These are phyloP conservation scores for Candida chauliodis DNA, from an alignment of 805 yeast genomes.

Conservation along the genomic window DNA sequence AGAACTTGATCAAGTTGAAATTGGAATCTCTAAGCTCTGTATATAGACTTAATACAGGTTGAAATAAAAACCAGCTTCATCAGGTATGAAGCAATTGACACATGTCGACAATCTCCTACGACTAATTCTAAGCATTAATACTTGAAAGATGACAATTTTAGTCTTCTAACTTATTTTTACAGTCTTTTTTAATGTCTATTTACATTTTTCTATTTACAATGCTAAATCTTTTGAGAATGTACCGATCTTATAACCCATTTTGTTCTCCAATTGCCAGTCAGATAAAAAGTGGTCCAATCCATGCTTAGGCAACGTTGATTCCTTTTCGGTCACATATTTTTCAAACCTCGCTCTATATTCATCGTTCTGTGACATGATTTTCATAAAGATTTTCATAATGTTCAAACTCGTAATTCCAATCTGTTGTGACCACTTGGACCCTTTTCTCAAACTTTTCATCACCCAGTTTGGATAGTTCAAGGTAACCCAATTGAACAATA, in stretches of 20 bases:
- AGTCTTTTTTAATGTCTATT: not conserved
- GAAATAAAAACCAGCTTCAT: too few relatives aligned
- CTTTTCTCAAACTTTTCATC: slow-evolving; percentile 42
- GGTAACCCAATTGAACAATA: slow-evolving; percentile 53
- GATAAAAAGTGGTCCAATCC: slow-evolving; percentile 26
- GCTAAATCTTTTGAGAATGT: slow-evolving; percentile 11
- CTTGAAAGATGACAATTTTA: too few relatives aligned
- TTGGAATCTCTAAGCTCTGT: not conserved
- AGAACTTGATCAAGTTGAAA: slow-evolving; percentile 3
- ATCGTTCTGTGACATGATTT: slow-evolving; percentile 34
- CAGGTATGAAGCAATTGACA: too few relatives aligned
- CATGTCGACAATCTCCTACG: too few relatives aligned
- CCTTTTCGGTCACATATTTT: slow-evolving; percentile 30
- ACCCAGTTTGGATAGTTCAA: slow-evolving; percentile 52
- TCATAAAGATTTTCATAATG: slow-evolving; percentile 39
- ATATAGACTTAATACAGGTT: slow-evolving; percentile 4
- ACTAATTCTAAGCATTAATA: too few relatives aligned
- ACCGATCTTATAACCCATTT: slow-evolving; percentile 16
- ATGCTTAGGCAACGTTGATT: slow-evolving; percentile 34
- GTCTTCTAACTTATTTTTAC: too few relatives aligned
- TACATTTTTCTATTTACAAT: slow-evolving; percentile 7
- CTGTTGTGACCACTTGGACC: slow-evolving; percentile 44
- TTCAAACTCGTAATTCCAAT: slow-evolving; percentile 43
- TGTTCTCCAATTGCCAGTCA: slow-evolving; percentile 19
- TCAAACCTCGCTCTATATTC: slow-evolving; percentile 19